Percentiles rank a stretch among this genome's conserved stretches.
Conservation (phyloP, 257 asterid genomes). For the Oldenlandia corymbosa region DNA sequence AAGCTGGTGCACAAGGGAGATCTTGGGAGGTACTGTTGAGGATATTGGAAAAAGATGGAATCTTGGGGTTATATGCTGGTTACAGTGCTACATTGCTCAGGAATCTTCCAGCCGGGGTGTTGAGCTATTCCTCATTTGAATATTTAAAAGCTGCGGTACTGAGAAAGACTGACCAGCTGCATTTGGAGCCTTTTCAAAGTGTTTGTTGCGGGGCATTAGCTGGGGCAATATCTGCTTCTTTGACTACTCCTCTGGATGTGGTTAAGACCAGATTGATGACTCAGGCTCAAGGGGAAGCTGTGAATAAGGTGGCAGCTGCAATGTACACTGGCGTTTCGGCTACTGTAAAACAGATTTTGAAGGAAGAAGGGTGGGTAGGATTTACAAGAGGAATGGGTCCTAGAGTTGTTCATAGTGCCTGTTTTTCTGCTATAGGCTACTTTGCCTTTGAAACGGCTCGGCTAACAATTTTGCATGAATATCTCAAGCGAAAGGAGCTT, state of each 20-base stretch:
- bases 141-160: conserved; percentile 81
- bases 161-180: conserved; percentile 35
- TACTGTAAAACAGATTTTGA: conserved; percentile 68
- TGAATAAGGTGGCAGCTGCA: conserved; percentile 55
- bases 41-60: conserved; percentile 83
- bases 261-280: conserved; percentile 97
- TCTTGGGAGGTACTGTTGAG: conserved; percentile 83
- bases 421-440: conserved; percentile 93
- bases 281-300: conserved; percentile 63
- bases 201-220: conserved; percentile 94
- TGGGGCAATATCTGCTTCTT: conserved; percentile 87
- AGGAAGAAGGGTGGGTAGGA: conserved; percentile 94
- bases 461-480: conserved; percentile 64
- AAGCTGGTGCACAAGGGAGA: conserved; percentile 89
- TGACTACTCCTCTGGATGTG: conserved; percentile 95
- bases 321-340: conserved; percentile 52
- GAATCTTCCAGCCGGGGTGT: conserved; percentile 91
- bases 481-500: conserved; percentile 60
- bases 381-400: conserved; percentile 96
- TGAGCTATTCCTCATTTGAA: conserved; percentile 93
- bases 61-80: conserved; percentile 87
- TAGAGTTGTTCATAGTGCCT: conserved; percentile 82
- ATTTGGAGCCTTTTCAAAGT: conserved; percentile 83
- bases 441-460: conserved; percentile 94
- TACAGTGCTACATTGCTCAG: conserved; percentile 89